Percentiles rank a stretch among this genome's conserved stretches.
Evolutionary conservation across 2,329 filamentous ascomycete species (phyloP).

Genomic region (Sarocladium brachiariae): DNA sequence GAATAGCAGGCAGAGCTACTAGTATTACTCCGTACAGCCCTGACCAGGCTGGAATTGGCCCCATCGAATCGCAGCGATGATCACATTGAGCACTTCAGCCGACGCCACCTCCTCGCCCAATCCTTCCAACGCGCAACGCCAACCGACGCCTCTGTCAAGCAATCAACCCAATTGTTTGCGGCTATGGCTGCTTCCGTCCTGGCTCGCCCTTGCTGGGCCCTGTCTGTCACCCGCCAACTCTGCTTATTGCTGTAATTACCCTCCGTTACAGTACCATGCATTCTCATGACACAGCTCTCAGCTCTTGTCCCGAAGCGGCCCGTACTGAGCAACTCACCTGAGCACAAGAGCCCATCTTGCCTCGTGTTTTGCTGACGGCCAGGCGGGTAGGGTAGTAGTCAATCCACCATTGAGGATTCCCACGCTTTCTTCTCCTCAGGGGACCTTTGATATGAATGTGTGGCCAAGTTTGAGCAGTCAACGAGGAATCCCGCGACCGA

Average conservation of each 20-base stretch:
- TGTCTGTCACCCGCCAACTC: background rate
- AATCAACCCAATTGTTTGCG: background rate
- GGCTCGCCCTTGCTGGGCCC: too few species aligned
- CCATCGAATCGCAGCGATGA: constrained; percentile 6
- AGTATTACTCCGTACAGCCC: too few species aligned
- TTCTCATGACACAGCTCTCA: too few species aligned
- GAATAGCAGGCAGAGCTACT: too few species aligned
- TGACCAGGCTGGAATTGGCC: background rate
- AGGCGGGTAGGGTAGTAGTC: too few species aligned
- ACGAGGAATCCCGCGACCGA: too few species aligned
- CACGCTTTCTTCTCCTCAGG: too few species aligned
- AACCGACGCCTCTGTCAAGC: constrained; percentile 2
- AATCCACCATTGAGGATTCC: too few species aligned
- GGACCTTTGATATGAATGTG: too few species aligned
- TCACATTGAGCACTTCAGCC: constrained; percentile 6
- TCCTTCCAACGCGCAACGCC: background rate
- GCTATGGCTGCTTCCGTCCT: constrained; percentile 6
- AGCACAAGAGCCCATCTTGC: too few species aligned
- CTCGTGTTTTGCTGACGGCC: too few species aligned
- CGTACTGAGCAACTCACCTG: background rate
- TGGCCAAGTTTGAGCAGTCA: too few species aligned
- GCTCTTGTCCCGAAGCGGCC: background rate
- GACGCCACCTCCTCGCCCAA: constrained; percentile 6
- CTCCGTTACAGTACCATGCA: background rate
- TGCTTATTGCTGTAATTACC: background rate